Base-by-base conservation (phyloP, 805 yeast species). In the Candida sanyiensis region DNA sequence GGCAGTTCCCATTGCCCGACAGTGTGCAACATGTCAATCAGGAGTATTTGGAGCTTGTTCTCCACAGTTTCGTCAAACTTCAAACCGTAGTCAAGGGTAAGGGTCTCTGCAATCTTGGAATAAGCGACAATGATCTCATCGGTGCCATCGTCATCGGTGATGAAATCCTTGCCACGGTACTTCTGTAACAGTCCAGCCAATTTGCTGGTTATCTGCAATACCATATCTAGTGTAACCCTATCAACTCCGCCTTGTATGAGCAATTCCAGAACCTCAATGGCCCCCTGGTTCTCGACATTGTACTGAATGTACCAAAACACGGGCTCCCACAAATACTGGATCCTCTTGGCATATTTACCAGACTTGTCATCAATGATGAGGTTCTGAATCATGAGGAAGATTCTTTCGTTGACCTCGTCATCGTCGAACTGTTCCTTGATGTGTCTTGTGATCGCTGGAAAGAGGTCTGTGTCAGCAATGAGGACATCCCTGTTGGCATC, bases 131-230 rank as follows among this genome's bases (percentile, higher is more conserved):
- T 19, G 11, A 49, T 8, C 26, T 53, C 56, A 11, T 48, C 22
- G 21, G 42, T 45, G 18, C 54, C 59, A 32, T 53, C 56, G 15
- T 54, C 59, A 20, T 52, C 59, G 17, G 52, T 31, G 32, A 45
- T 11, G 37, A 40, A 15, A 35, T 24, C 31, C 31, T 28, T 13
- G 17, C 23, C 3, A 20, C 11, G 1, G 40, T 25, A 20, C 40
- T 35, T 13, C 19, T 26, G 11, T 10, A 35, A 4, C n/a, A 39
- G 5, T 15, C 7, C 11, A 6, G 19, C 17, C 8, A 50, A 3
- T 16, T 42, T 44, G 10, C 30, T 45, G 8, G 44, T 19, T 15
- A 45, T 24, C 4, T 41, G n/a, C 7, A 43, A 41, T 7, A 52
- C 31, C 18, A 28, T 21, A 6, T 17, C 18, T 5, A 35, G 23